Evolutionary conservation across 345 rosid genomes (phyloP).

Genomic region (Raphanus raphanistrum): DNA sequence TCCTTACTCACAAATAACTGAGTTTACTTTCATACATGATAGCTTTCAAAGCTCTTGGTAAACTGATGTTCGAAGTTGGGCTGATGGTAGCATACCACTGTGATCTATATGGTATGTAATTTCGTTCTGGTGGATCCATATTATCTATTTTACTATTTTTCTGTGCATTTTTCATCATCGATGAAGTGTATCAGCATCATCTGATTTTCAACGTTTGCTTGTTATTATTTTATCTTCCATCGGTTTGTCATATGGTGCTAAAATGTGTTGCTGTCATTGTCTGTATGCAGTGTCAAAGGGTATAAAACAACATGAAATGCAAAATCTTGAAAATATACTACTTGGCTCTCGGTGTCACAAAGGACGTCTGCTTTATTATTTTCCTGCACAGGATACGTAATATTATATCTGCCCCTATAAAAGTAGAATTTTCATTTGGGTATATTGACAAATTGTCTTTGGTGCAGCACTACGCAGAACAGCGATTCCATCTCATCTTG

Average conservation of each 20-base stretch:
- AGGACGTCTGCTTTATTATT: constrained; percentile 89
- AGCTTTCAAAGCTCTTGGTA: constrained; percentile 92
- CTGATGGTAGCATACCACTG: constrained; percentile 84
- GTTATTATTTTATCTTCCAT: not conserved
- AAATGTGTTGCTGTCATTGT: not conserved
- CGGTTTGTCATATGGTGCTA: not conserved
- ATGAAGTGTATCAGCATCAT: not conserved
- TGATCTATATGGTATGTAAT: constrained; percentile 67
- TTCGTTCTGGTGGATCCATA: not conserved
- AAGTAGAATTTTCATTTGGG: not conserved
- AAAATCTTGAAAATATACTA: constrained; percentile 70
- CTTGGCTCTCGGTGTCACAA: constrained; percentile 79
- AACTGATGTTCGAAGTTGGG: constrained; percentile 79
- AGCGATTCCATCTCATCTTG: constrained; percentile 70
- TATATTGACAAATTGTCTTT: constrained; percentile 16
- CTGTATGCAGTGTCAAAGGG: constrained; percentile 55
- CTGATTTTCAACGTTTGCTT: not conserved
- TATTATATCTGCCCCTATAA: not conserved
- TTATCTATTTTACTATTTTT: not conserved
- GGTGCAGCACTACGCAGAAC: constrained; percentile 51
- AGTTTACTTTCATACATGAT: constrained; percentile 23
- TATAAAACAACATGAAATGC: constrained; percentile 41
- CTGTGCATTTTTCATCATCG: not conserved
- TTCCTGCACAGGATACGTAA: constrained; percentile 70
- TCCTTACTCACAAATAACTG: not conserved